Conservation (phyloP, 805 yeast species). For the Dipodascopsis uninucleata region DNA sequence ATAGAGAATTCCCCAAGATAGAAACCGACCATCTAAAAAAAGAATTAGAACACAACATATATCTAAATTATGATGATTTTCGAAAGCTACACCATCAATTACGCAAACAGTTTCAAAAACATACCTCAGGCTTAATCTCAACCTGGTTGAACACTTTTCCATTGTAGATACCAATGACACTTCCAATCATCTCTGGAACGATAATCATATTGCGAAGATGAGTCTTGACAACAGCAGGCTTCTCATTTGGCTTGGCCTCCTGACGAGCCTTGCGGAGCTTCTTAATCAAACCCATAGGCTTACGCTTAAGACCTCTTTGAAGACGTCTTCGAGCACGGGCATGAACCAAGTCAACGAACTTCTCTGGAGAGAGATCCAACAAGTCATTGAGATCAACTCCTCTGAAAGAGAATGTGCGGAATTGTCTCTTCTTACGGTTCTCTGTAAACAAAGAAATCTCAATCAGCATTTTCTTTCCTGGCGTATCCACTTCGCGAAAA, state of each 20-base stretch:
- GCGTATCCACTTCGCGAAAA: no score
- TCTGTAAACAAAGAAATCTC: constrained; percentile 29
- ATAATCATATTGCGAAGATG: constrained; percentile 98
- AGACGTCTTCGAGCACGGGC: constrained; percentile 99
- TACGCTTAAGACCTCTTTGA: constrained; percentile 92
- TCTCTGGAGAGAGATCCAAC: constrained; percentile 91
- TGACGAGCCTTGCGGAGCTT: constrained; percentile 97
- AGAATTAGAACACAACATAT: background rate
- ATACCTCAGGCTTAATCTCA: constrained; percentile 86
- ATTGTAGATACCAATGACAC: constrained; percentile 98
- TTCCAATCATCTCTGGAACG: constrained; percentile 99
- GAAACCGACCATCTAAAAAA: constrained; percentile 85
- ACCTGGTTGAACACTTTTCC: constrained; percentile 99
- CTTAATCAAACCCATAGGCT: constrained; percentile 93
- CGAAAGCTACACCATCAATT: background rate
- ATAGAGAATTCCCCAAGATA: constrained; percentile 99
- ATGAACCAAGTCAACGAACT: constrained; percentile 91
- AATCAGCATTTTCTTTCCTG: no score
- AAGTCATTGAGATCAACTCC: constrained; percentile 97
- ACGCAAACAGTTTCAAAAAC: background rate
- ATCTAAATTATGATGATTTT: background rate
- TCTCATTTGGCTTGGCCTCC: constrained; percentile 80
- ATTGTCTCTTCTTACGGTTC: constrained; percentile 62
- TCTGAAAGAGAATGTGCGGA: constrained; percentile 97
- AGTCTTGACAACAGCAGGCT: constrained; percentile 97